Conservation (phyloP, 306 rosid genomes). For the Dalbergia cultrata region DNA sequence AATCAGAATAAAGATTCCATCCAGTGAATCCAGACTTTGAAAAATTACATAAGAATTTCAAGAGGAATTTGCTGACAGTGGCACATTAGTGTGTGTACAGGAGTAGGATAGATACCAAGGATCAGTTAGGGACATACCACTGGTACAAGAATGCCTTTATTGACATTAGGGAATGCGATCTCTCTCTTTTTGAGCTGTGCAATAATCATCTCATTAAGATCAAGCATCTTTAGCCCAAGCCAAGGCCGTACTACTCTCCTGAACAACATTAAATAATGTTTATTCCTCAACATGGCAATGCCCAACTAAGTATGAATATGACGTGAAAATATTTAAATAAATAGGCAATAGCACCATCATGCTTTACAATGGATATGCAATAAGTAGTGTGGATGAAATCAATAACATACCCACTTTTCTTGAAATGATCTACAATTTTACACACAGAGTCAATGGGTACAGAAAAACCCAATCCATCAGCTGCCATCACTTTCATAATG, state of each 20-base stretch:
- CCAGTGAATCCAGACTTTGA: constrained; percentile 6
- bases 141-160: constrained; percentile 80
- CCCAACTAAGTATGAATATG: constrained; percentile 22
- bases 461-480: constrained; percentile 90
- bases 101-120: constrained; percentile 5
- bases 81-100: not conserved
- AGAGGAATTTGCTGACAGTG: not conserved
- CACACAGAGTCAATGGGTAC: constrained; percentile 81
- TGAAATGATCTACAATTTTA: constrained; percentile 80
- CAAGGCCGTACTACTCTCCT: constrained; percentile 96
- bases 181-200: constrained; percentile 77
- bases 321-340: constrained; percentile 16
- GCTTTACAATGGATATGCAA: constrained; percentile 16
- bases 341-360: constrained; percentile 12
- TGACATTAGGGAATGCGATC: constrained; percentile 76
- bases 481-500: constrained; percentile 74
- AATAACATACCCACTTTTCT: constrained; percentile 75
- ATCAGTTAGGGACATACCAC: constrained; percentile 59
- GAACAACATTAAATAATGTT: constrained; percentile 41
- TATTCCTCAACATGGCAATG: constrained; percentile 20
- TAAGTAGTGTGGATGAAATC: constrained; percentile 7
- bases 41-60: not conserved
- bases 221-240: constrained; percentile 94
- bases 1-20: constrained; percentile 17
- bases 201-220: constrained; percentile 78